Evolutionary conservation across 1,284 basidiomycete species (phyloP).

Genomic region (Trichosporon inkin): DNA sequence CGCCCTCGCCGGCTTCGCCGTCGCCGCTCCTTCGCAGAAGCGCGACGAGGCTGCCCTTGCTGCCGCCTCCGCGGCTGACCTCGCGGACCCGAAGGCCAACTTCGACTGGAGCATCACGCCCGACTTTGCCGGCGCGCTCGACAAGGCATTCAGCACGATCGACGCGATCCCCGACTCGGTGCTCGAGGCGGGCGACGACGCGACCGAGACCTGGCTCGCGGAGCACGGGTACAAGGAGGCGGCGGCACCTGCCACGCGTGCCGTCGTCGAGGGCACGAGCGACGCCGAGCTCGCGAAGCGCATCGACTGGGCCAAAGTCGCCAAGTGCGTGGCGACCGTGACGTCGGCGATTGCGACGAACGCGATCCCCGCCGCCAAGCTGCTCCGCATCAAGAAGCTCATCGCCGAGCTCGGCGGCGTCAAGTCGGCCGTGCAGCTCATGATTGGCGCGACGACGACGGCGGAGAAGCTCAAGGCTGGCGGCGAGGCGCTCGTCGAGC

Average conservation of each 20-base stretch:
- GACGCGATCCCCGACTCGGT: neutral
- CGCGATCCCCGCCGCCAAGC: neutral
- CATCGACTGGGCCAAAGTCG: neutral
- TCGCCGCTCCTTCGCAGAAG: neutral
- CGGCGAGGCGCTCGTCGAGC: neutral
- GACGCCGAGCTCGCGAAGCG: neutral
- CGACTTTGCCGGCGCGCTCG: neutral
- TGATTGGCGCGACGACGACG: neutral
- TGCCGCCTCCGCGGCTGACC: neutral
- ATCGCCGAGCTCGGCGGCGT: neutral
- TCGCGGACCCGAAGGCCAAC: neutral
- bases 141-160: neutral
- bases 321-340: neutral
- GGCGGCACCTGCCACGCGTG: neutral
- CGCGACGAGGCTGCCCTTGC: neutral
- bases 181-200: neutral
- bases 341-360: neutral
- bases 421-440: neutral
- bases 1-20: neutral
- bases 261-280: neutral
- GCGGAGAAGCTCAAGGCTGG: conserved; percentile 1
- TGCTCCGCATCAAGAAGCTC: neutral
- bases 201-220: neutral
- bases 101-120: neutral
- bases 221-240: neutral